A percentile compares a stretch with the other conserved stretches of the same genome.
phyloP scores from a whole-genome alignment of 108 stramenopile genomes.

The Cyclostephanos tholiformis region DNA sequence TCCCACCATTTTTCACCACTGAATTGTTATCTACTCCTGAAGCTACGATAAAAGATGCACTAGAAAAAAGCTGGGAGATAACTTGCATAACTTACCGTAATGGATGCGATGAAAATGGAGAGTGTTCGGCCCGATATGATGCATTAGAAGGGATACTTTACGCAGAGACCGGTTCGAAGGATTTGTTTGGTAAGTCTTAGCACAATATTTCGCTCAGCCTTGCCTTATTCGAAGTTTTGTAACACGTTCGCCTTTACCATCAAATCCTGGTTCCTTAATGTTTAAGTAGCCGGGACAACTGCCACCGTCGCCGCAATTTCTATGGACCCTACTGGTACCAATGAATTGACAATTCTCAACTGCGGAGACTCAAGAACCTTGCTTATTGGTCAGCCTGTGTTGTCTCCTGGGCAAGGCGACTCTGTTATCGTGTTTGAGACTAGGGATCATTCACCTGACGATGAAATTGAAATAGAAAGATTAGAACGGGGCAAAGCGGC shows the following conservation, averaged over 20 bases:
- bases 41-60: slow-evolving; percentile 30
- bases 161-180: slow-evolving; percentile 66
- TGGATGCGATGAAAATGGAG: slow-evolving; percentile 58
- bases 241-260: background rate
- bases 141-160: slow-evolving; percentile 64
- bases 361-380: slow-evolving; percentile 82
- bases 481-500: slow-evolving; percentile 50
- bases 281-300: slow-evolving; percentile 67
- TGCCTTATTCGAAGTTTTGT: slow-evolving; percentile 3
- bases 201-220: background rate
- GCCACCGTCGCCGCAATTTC: slow-evolving; percentile 63
- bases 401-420: slow-evolving; percentile 24
- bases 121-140: slow-evolving; percentile 76
- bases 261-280: background rate
- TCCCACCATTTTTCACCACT: slow-evolving; percentile 57
- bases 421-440: slow-evolving; percentile 64
- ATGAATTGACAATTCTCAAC: slow-evolving; percentile 63
- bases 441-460: slow-evolving; percentile 70
- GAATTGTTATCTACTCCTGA: slow-evolving; percentile 40
- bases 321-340: slow-evolving; percentile 46
- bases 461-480: slow-evolving; percentile 58
- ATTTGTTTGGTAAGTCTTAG: slow-evolving; percentile 41
- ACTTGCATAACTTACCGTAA: slow-evolving; percentile 65
- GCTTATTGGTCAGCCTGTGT: slow-evolving; percentile 42
- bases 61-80: slow-evolving; percentile 57